Conservation (phyloP, 2,329 filamentous ascomycete genomes). For the Bipolaris sorokiniana region DNA sequence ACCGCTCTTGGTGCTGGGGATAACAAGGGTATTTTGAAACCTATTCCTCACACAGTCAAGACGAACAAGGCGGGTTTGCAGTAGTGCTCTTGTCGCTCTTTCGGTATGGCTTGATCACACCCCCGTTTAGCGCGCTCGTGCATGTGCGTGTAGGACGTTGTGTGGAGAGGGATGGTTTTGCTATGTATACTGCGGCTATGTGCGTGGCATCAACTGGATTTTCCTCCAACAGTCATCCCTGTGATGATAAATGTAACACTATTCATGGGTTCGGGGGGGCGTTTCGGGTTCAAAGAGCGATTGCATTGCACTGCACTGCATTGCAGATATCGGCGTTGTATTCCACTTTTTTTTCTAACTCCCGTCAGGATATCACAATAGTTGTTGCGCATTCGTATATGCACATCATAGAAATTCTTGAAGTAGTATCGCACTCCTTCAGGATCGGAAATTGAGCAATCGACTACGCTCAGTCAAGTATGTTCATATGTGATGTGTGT, state of each 20-base stretch:
- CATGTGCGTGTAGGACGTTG: not conserved
- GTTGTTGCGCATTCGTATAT: not conserved
- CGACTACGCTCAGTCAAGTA: no score
- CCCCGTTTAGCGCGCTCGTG: not conserved
- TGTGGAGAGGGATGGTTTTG: not conserved
- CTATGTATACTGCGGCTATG: not conserved
- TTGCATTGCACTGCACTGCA: not conserved
- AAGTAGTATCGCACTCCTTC: not conserved
- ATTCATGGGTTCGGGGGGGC: not conserved
- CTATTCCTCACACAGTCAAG: conserved; percentile 87
- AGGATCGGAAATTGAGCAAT: no score
- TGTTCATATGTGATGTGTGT: no score
- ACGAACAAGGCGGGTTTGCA: conserved; percentile 78
- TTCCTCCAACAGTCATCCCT: not conserved
- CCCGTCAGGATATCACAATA: not conserved
- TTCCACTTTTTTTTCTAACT: not conserved
- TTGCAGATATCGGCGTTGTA: not conserved
- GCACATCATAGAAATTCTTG: not conserved
- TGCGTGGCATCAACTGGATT: not conserved
- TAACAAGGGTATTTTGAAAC: conserved; percentile 87
- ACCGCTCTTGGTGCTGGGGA: conserved; percentile 80
- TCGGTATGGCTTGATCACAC: not conserved
- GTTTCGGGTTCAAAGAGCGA: not conserved
- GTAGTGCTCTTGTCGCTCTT: conserved; percentile 8
- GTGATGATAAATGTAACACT: not conserved